Conservation (phyloP, 768 basidiomycete genomes). For the Chlorophyllum brunneum region DNA sequence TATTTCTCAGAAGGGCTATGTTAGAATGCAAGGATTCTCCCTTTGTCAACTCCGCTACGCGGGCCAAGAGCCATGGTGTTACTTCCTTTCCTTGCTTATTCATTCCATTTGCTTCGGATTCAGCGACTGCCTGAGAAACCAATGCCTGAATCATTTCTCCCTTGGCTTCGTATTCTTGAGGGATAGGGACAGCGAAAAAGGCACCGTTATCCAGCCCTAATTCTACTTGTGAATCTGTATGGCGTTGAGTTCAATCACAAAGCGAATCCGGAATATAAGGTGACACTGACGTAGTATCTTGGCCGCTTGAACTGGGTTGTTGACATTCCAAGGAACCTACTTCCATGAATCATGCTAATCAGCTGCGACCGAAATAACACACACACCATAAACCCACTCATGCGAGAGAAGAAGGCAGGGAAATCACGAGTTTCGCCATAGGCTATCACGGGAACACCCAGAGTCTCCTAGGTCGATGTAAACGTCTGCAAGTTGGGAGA, state of each 20-base stretch:
- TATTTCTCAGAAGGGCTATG: conserved; percentile 86
- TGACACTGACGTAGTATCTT: conserved; percentile 59
- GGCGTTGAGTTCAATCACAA: not conserved
- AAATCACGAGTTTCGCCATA: conserved; percentile 78
- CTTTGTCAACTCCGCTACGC: conserved; percentile 76
- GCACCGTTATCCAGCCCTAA: conserved; percentile 74
- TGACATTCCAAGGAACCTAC: conserved; percentile 80
- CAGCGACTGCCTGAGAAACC: conserved; percentile 80
- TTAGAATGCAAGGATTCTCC: conserved; percentile 76
- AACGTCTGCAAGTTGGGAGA: not conserved
- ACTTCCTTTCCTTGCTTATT: conserved; percentile 82
- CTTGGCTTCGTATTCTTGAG: conserved; percentile 61
- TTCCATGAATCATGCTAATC: not conserved
- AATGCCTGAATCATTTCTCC: conserved; percentile 70
- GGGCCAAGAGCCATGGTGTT: conserved; percentile 89
- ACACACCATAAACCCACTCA: conserved; percentile 74
- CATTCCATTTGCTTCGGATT: conserved; percentile 80
- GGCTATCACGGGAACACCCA: conserved; percentile 87
- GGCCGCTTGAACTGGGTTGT: conserved; percentile 64
- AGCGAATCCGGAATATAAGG: conserved; percentile 2
- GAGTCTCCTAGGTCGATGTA: conserved; percentile 66
- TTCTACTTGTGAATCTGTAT: conserved; percentile 64
- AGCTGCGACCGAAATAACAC: conserved; percentile 6
- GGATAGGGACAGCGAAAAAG: conserved; percentile 89
- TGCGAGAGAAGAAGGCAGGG: conserved; percentile 89